Base-by-base conservation (phyloP, 805 yeast genomes). In the Maudiozyma pseudohumilis region DNA sequence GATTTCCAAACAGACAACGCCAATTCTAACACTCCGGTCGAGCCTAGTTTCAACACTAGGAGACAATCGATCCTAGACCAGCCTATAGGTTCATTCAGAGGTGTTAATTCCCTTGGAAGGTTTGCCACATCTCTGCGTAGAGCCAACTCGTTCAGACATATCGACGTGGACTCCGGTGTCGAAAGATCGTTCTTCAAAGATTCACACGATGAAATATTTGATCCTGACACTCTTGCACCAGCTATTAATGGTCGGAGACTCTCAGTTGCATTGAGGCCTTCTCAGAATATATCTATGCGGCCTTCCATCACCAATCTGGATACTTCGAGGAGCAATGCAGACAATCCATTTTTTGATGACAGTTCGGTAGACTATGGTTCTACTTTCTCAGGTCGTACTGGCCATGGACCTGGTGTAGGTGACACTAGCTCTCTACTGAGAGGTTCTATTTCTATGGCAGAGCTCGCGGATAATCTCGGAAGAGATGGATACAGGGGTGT, bases 61-160 rank as follows among this genome's bases (percentile, higher is more conserved):
- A 49, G 67, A 25, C 60, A 58, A 30, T 65, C 70, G 1, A 48
- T 66, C 15, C 52, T 69, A 16, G 65, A 66, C 41, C 61, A 64
- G 29, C 71, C 74, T 22, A 60, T 73, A 19, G 80, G 80, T 3
- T 76, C 81, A 15, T 76, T 75, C 53, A 68, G 68, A 50, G 80
- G 85, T 32, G 66, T 65, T 17, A 81, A 81, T 59, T 80, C 92
- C 1, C 55, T 85, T 29, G 76, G 79, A 40, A 75, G 82, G 39
- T 85, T 85, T 60, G 94, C 94, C 2, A 74, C 83, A 11, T 84
- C 94, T 0, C 75, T 70, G 52, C 72, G 76, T 28, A 70, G 95
- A 54, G 92, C 94, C 2, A 89, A 83, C 55, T 74, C 86, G 3
- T 75, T 81, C 46, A 73, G 68, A 48, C 72, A 75, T 6, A 65